Conservation (phyloP, 2,329 filamentous ascomycete species). For the Aspergillus carbonarius region DNA sequence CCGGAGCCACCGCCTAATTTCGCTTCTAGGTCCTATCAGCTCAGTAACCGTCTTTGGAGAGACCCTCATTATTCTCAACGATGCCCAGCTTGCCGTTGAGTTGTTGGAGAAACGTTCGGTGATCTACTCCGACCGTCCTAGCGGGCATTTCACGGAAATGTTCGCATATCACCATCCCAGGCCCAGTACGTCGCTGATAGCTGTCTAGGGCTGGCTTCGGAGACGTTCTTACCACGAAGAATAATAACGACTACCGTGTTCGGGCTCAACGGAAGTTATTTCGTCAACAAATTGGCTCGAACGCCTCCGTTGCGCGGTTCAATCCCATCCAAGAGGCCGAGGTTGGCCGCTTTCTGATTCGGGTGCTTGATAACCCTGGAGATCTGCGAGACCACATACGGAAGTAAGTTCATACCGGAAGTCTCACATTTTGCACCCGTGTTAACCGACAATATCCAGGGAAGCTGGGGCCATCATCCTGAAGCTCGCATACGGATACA, state of each 20-base stretch:
- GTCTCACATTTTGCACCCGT: background rate
- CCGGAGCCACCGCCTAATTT: background rate
- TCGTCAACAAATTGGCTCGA: constrained; percentile 48
- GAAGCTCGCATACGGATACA: constrained; percentile 51
- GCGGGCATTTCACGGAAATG: constrained; percentile 39
- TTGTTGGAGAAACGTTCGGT: constrained; percentile 36
- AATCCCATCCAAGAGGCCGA: constrained; percentile 47
- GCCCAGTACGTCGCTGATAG: background rate
- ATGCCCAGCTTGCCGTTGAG: constrained; percentile 32
- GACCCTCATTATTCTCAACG: constrained; percentile 40
- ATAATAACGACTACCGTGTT: constrained; percentile 38
- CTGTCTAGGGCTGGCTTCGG: constrained; percentile 40
- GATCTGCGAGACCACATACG: constrained; percentile 44
- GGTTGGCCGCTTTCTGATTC: constrained; percentile 45
- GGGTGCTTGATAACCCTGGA: constrained; percentile 41
- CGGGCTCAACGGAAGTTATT: constrained; percentile 48
- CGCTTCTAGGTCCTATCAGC: constrained; percentile 34
- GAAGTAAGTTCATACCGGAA: constrained; percentile 32
- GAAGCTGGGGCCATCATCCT: constrained; percentile 43
- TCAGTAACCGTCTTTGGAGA: constrained; percentile 39
- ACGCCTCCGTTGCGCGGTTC: constrained; percentile 40
- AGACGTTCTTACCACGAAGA: constrained; percentile 34
- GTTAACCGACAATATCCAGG: constrained; percentile 18
- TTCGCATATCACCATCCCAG: constrained; percentile 18
- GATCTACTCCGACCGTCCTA: constrained; percentile 32